Base-by-base conservation (phyloP, 352 stramenopile genomes). In the Phytopythium boreale region DNA sequence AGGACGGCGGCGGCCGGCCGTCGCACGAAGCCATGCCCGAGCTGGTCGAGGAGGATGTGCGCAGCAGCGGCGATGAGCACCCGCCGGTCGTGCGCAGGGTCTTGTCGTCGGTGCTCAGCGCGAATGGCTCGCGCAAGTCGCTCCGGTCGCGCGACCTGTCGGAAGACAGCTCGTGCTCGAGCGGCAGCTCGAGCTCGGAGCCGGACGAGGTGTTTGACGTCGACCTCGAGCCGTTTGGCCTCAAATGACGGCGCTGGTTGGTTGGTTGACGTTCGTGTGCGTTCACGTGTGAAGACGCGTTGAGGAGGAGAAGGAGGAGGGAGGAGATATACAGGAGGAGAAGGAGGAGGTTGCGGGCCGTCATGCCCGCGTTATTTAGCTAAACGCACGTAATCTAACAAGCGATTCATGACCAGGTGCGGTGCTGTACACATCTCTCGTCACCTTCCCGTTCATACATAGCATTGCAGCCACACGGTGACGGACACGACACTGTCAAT, bases 311-410 rank as follows among this genome's bases (percentile, higher is more conserved):
- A 24, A 19, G 15, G 44, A 49, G n/a, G 46, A 10, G 47, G 24
- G 22, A 7, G 44, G 14, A 15, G 31, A 43, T 43, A 44, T 24
- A 58, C 29, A 29, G 51, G 29, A 14, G 49, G 14, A 47, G 34
- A 2, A 59, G 53, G 29, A 26, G 49, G 24, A 43, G 20, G n/a
- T 11, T 4, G 4, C 53, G 20, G 53, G 36, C 36, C 20, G 12
- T 4, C 10, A 4, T 2, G 34, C 34, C 34, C 55, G 29, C 19
- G 39, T 60, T 60, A 60, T 60, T 60, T 60, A 60, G 55, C 31
- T 17, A 60, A 41, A 27, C 52, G 31, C 29, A 59, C 52, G 55
- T 60, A 60, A 50, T 49, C 55, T 60, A 60, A 39, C 49, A 36
- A 56, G 49, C 26, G 47, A 34, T 53, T 31, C 47, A 53, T 53